Conservation (phyloP, 2,329 filamentous ascomycete species). For the Calonectria leucothoes region DNA sequence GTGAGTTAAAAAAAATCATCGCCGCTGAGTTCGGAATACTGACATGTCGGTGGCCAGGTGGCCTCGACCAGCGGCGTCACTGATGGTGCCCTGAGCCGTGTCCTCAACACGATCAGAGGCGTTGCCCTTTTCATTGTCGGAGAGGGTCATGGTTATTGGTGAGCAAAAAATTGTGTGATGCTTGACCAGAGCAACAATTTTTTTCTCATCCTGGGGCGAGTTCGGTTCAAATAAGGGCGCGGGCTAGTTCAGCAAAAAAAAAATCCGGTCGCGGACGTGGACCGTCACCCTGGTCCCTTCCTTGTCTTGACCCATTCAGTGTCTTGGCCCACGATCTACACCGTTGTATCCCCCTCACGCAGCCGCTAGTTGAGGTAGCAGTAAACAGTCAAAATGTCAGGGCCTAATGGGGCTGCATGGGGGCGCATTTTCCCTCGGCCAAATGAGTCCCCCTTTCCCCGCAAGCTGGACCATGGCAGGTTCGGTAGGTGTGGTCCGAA, state of each 20-base stretch:
- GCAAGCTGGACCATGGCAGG: neutral
- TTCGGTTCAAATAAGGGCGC: conserved; percentile 33
- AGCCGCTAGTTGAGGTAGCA: neutral
- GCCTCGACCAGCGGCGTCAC: conserved; percentile 37
- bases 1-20: neutral
- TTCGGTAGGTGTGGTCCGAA: conserved; percentile 1
- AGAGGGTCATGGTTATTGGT: conserved; percentile 29
- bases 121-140: conserved; percentile 38
- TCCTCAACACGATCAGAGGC: conserved; percentile 36
- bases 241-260: conserved; percentile 8
- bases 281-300: conserved; percentile 27
- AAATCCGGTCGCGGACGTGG: conserved; percentile 35
- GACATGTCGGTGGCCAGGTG: conserved; percentile 39
- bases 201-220: neutral
- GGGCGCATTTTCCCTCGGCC: conserved; percentile 15
- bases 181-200: conserved; percentile 22
- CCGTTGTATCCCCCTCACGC: conserved; percentile 35
- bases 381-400: conserved; percentile 1
- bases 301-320: neutral
- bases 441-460: conserved; percentile 16
- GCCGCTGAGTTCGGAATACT: conserved; percentile 12
- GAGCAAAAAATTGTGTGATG: neutral
- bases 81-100: conserved; percentile 20
- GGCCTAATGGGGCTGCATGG: neutral
- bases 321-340: conserved; percentile 11